Evolutionary conservation across 148 eudicot species (phyloP).

Genomic region (Rhododendron williamsianum): DNA sequence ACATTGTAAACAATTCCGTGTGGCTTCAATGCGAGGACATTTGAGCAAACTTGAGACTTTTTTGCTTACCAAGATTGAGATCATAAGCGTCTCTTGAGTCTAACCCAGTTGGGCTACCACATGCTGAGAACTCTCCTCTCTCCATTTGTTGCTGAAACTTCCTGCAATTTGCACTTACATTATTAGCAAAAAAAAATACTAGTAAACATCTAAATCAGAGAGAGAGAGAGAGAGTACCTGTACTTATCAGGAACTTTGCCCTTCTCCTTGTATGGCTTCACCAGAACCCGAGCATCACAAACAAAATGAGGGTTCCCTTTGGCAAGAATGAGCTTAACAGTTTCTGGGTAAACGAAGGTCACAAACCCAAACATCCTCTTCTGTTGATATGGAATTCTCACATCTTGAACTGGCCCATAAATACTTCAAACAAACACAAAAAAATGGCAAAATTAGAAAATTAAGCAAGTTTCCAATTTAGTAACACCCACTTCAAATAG

Average conservation of each 20-base stretch:
- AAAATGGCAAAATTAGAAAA: not conserved
- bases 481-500: not conserved
- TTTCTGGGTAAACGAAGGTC: conserved; percentile 74
- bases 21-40: not conserved
- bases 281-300: conserved; percentile 85
- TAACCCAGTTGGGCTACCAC: conserved; percentile 66
- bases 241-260: conserved; percentile 78
- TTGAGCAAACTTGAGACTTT: not conserved
- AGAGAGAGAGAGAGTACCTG: conserved; percentile 26
- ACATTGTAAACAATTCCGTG: not conserved
- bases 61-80: conserved; percentile 59
- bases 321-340: conserved; percentile 79
- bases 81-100: conserved; percentile 81
- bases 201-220: not conserved
- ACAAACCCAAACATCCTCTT: conserved; percentile 97
- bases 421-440: conserved; percentile 34
- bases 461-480: not conserved
- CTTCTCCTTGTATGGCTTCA: conserved; percentile 93
- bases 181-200: not conserved
- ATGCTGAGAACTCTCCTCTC: conserved; percentile 59
- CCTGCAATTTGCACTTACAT: conserved; percentile 28
- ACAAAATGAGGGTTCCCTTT: conserved; percentile 96
- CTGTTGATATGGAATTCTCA: conserved; percentile 94
- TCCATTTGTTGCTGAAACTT: conserved; percentile 65
- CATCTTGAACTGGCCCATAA: conserved; percentile 92